Evolutionary conservation across 345 rosid genomes (phyloP), one percentile per base, ranked within the genome.

Genomic region (Eucalyptus caleyi): DNA sequence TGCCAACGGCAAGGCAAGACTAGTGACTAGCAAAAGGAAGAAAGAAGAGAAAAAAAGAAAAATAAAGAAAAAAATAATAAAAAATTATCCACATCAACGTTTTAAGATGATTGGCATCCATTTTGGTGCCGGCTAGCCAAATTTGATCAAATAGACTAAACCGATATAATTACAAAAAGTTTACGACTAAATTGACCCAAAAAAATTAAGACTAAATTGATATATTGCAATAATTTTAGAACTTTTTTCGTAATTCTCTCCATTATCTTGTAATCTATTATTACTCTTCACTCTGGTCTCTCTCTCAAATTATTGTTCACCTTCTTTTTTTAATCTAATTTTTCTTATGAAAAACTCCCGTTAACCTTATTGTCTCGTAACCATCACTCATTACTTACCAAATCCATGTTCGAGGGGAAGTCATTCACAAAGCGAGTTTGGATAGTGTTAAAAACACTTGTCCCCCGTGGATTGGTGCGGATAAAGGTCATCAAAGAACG

Each of bases 61-160:
- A 50, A 15, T 50, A 50, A 50, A 50, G 7, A 50, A 50, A 50
- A 16, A 2, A 51, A 51, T 53, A 42, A 42, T 8, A 1, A 8
- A 53, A 53, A 53, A 19, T 21, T 53, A 0, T 21, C 0, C 0
- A 53, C 1, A 1, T 53, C 5, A 21, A 53, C 0, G 1, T 53
- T 21, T 0, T 1, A 0, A 2, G 0, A 53, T 3, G 24, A 5
- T 53, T 53, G 26, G 26, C 26, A 53, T 53, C 26, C 1, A 53
- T 53, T 8, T 53, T 53, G 24, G 24, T 19, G 5, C 1, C 0
- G 0, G 0, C 1, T 53, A 4, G 5, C 26, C 11, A 53, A 53
- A 19, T 53, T 53, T 19, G 59, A 53, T 53, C 0, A 0, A 0
- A 53, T 21, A 19, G 0, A 19, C 2, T 3, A 0, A 19, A 19